Base-by-base conservation (phyloP, 345 rosid genomes). In the Populus deltoides region DNA sequence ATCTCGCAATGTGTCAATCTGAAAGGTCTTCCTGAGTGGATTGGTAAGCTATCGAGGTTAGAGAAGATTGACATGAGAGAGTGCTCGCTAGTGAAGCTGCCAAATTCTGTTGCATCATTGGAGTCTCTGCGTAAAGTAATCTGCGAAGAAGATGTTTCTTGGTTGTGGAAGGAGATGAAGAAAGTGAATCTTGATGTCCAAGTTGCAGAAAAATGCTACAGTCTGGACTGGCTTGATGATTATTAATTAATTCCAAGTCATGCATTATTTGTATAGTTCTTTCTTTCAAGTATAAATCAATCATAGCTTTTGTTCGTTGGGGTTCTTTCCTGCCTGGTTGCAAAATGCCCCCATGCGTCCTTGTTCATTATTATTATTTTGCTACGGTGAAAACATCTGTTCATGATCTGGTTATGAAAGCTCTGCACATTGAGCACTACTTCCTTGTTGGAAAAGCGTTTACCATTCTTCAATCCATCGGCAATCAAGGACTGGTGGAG, bases 51-150 rank as follows among this genome's bases (percentile, higher is more conserved):
- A 74, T 63, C 65, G 29, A 87, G 74, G 65, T 83, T 96, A 69
- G 97, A 91, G 83, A 92, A 92, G 90, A 90, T 96, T 4, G 97
- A 96, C 88, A 92, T 96, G 99, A 91, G 97, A 79, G 97, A 96
- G 75, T 96, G 99, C 65, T 41, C 81, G 10, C 82, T 89, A 39
- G 62, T 71, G 68, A 29, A 66, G 45, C 83, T 88, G 75, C 95
- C 94, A 1, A 67, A 66, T 15, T 90, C 94, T 27, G 90, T 82
- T 12, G 75, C 82, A 12, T 85, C 81, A 3, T 71, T 93, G 83
- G 68, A 79, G 86, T 88, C 91, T 35, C 73, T 96, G 33, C 87
- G 90, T 1, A 81, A 73, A 33, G 95, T 93, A 25, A 81, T 92
- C 5, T 92, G 99, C 15, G 97, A 92, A 16, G 91, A 90, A 35